Evolutionary conservation across 2,329 filamentous ascomycete genomes (phyloP).

Genomic region (Ceratocystis smalleyi): DNA sequence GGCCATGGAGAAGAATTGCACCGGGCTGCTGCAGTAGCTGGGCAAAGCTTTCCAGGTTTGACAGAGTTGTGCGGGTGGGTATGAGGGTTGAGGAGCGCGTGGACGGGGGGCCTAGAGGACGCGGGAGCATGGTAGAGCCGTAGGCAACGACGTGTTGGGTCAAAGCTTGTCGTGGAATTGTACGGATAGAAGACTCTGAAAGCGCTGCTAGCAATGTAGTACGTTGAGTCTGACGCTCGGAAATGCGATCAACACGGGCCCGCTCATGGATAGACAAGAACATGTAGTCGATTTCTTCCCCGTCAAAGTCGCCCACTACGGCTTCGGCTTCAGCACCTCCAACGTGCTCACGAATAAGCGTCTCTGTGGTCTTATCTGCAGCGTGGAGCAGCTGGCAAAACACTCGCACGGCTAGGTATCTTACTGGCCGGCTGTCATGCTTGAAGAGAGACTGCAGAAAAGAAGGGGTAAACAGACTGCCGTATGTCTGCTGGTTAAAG

Average conservation of each 20-base stretch:
- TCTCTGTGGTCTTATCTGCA: conserved; percentile 62
- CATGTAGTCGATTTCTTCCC: conserved; percentile 57
- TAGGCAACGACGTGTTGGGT: conserved; percentile 49
- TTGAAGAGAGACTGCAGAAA: conserved; percentile 54
- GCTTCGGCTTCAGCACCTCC: conserved; percentile 42
- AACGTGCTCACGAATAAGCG: conserved; percentile 52
- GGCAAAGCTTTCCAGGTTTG: conserved; percentile 58
- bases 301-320: conserved; percentile 60
- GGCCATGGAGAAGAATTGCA: conserved; percentile 67
- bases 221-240: conserved; percentile 8
- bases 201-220: conserved; percentile 3
- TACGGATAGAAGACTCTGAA: conserved; percentile 9
- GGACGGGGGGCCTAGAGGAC: conserved; percentile 32
- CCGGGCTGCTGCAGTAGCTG: conserved; percentile 47
- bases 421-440: conserved; percentile 43
- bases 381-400: conserved; percentile 66
- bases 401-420: conserved; percentile 68
- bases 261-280: conserved; percentile 50
- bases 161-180: conserved; percentile 29
- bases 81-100: conserved; percentile 24
- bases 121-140: conserved; percentile 51
- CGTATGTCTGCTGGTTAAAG: conserved; percentile 56
- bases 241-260: conserved; percentile 29
- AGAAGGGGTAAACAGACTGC: conserved; percentile 46
- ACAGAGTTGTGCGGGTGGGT: conserved; percentile 53